phyloP scores from a whole-genome alignment of 257 asterid genomes.

The Galeopsis tetrahit region DNA sequence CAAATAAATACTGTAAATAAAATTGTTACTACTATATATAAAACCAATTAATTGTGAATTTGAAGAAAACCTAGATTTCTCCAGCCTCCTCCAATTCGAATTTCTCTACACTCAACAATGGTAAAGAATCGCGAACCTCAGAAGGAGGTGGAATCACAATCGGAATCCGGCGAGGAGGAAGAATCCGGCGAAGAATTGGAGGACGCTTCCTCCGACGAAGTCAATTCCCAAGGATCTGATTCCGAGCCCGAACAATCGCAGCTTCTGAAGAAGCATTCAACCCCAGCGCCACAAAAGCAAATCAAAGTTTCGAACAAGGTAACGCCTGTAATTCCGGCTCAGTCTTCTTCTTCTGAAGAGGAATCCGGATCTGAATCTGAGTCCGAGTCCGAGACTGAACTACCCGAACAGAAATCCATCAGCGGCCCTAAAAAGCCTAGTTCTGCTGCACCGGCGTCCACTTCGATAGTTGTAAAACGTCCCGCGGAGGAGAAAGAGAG shows the following conservation, averaged over 20 bases:
- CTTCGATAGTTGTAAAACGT: constrained; percentile 49
- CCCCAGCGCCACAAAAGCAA: background rate
- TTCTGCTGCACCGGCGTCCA: constrained; percentile 36
- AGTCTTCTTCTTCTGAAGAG: constrained; percentile 46
- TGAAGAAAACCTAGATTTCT: background rate
- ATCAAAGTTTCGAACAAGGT: constrained; percentile 25
- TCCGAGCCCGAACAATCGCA: constrained; percentile 36
- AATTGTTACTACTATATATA: no score
- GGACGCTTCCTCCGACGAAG: constrained; percentile 43
- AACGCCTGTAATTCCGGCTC: constrained; percentile 23
- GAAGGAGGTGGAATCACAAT: constrained; percentile 30
- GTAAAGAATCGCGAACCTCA: constrained; percentile 40
- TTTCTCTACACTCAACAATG: constrained; percentile 25
- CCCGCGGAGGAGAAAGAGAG: constrained; percentile 19
- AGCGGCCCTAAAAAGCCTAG: constrained; percentile 32
- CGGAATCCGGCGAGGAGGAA: constrained; percentile 39
- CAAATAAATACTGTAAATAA: no score
- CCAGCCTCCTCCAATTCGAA: background rate
- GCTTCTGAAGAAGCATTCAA: background rate
- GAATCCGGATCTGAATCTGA: constrained; percentile 45
- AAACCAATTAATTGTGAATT: background rate
- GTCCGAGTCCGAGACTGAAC: constrained; percentile 41
- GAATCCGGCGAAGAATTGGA: constrained; percentile 24
- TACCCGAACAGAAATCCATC: constrained; percentile 37
- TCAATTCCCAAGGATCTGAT: constrained; percentile 35